Conservation (phyloP, 257 asterid species). For the Cynanchum wilfordii region DNA sequence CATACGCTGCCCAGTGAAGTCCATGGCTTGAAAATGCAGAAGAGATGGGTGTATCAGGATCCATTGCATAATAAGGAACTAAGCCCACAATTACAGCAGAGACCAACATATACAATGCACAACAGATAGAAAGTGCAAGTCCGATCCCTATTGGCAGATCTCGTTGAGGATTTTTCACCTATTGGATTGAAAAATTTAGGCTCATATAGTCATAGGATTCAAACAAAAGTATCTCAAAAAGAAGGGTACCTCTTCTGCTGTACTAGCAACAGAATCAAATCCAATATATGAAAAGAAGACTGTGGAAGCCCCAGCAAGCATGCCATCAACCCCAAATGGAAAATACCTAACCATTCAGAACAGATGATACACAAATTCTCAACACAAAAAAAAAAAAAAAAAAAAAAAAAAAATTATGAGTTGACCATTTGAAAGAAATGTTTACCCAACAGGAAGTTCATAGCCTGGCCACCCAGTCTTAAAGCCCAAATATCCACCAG, state of each 20-base stretch:
- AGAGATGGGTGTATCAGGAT: constrained; percentile 96
- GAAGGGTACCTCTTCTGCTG: constrained; percentile 85
- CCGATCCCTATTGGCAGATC: constrained; percentile 98
- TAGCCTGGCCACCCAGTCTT: constrained; percentile 99
- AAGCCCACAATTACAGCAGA: constrained; percentile 93
- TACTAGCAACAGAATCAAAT: constrained; percentile 95
- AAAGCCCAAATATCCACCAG: constrained; percentile 94
- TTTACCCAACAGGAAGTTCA: constrained; percentile 76
- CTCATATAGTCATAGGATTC: neutral
- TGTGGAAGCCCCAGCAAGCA: constrained; percentile 99
- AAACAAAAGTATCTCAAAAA: neutral
- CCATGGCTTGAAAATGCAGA: constrained; percentile 89
- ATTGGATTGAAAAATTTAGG: constrained; percentile 13
- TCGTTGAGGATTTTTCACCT: constrained; percentile 95
- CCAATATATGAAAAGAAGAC: constrained; percentile 94
- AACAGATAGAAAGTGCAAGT: constrained; percentile 72
- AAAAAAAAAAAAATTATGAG: neutral
- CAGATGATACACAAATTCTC: constrained; percentile 1
- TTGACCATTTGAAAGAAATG: neutral
- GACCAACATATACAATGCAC: constrained; percentile 82
- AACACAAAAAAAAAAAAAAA: neutral
- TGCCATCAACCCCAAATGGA: constrained; percentile 84
- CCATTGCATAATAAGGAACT: constrained; percentile 90
- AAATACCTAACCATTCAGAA: constrained; percentile 43
- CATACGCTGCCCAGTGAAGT: constrained; percentile 93